Conservation (phyloP, 1,139 yeast genomes). For the Debaryomycetaceae sp. region DNA sequence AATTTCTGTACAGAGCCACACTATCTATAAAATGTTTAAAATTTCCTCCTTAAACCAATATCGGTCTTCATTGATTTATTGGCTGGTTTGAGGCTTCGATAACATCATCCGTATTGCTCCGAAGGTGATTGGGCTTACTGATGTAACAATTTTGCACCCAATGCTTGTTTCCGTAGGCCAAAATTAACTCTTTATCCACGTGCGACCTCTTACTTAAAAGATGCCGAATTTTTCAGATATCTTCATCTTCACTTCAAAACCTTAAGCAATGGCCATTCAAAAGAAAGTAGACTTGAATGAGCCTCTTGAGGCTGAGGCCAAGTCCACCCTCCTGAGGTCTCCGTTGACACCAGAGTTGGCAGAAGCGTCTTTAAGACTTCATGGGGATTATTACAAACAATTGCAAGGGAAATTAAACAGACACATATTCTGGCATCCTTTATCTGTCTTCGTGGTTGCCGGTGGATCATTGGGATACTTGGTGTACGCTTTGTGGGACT, state of each 20-base stretch:
- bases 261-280: conserved; percentile 29
- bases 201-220: not conserved
- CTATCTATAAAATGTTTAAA: not conserved
- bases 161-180: not conserved
- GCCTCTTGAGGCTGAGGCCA: conserved; percentile 50
- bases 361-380: conserved; percentile 58
- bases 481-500: conserved; percentile 33
- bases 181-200: not conserved
- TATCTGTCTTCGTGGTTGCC: conserved; percentile 28
- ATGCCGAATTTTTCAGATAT: not conserved
- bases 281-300: conserved; percentile 47
- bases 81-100: no score
- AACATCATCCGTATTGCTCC: no score
- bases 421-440: conserved; percentile 47
- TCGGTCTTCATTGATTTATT: no score
- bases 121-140: not conserved
- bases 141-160: not conserved
- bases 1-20: not conserved
- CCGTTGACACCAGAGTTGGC: conserved; percentile 53
- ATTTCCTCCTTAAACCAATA: not conserved
- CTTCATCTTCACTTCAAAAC: not conserved
- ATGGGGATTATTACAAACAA: conserved; percentile 62
- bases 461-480: conserved; percentile 16
- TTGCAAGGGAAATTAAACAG: conserved; percentile 51
- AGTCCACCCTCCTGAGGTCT: conserved; percentile 46